Conservation (phyloP, 1,139 yeast species). For the Kazachstania sp. region DNA sequence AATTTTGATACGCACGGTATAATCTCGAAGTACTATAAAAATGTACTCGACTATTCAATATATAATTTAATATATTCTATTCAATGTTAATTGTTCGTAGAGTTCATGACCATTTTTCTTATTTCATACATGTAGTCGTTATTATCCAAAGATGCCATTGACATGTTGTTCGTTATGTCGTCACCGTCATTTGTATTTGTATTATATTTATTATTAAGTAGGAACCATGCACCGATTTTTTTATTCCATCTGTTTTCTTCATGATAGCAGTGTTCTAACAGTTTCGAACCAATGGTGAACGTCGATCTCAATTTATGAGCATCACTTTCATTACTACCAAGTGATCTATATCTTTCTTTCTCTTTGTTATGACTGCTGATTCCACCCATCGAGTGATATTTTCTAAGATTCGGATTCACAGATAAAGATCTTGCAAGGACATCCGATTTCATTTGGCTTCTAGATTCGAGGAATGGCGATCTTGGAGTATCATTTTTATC, state of each 20-base stretch:
- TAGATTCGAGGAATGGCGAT: slow-evolving; percentile 21
- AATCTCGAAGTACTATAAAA: too few species aligned
- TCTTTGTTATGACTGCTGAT: background rate
- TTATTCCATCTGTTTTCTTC: slow-evolving; percentile 30
- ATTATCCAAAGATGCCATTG: slow-evolving; percentile 10
- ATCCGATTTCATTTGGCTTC: slow-evolving; percentile 15
- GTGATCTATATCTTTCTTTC: background rate
- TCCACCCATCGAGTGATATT: slow-evolving; percentile 17
- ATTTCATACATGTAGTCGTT: slow-evolving; percentile 29
- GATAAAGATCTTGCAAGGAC: background rate
- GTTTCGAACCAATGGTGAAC: slow-evolving; percentile 21
- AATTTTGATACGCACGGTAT: too few species aligned
- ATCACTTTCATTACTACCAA: background rate
- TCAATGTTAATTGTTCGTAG: slow-evolving; percentile 21
- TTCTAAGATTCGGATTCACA: slow-evolving; percentile 7
- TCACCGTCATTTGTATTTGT: slow-evolving; percentile 4
- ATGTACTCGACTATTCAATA: too few species aligned
- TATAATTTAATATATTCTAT: too few species aligned
- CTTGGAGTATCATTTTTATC: slow-evolving; percentile 5
- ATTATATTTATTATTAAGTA: slow-evolving; percentile 14
- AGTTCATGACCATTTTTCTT: slow-evolving; percentile 30
- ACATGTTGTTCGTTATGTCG: slow-evolving; percentile 7
- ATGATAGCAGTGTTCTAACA: slow-evolving; percentile 27
- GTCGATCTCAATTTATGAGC: slow-evolving; percentile 7
- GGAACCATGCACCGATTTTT: slow-evolving; percentile 28